Conservation (phyloP, 306 rosid species). For the Neltuma alba region DNA sequence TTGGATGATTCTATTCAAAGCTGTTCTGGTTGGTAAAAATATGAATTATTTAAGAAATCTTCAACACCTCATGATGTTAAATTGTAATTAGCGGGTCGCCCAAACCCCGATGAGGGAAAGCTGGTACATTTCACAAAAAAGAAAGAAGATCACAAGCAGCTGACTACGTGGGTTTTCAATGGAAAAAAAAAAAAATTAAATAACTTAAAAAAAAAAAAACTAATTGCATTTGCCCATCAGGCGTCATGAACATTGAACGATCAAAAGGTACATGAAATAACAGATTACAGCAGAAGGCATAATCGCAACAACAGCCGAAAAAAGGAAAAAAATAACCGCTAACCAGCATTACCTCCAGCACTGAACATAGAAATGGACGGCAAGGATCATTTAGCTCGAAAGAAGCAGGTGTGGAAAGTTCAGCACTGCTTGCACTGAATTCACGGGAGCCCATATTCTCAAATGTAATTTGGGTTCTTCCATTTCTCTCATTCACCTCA, state of each 20-base stretch:
- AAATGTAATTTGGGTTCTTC: conserved; percentile 32
- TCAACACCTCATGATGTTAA: neutral
- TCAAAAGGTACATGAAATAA: neutral
- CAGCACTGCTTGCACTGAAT: conserved; percentile 17
- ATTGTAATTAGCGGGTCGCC: neutral
- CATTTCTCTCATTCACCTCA: conserved; percentile 32
- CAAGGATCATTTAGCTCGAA: conserved; percentile 49
- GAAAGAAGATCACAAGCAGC: neutral
- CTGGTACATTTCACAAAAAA: neutral
- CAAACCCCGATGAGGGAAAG: neutral
- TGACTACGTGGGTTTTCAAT: neutral
- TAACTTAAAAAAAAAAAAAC: no score
- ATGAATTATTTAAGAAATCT: neutral
- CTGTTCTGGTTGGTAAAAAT: neutral
- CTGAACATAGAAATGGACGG: conserved; percentile 57
- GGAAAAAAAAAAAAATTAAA: neutral
- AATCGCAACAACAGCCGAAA: neutral
- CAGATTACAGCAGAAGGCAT: neutral
- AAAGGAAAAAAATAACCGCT: neutral
- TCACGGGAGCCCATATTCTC: conserved; percentile 46
- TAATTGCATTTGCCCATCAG: neutral
- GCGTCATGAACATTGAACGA: neutral
- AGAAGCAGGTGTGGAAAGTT: conserved; percentile 18
- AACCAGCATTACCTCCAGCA: conserved; percentile 63
- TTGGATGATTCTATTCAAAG: neutral